Conservation (phyloP, 2,329 filamentous ascomycete species). For the Lasiodiplodia hormozganensis region DNA sequence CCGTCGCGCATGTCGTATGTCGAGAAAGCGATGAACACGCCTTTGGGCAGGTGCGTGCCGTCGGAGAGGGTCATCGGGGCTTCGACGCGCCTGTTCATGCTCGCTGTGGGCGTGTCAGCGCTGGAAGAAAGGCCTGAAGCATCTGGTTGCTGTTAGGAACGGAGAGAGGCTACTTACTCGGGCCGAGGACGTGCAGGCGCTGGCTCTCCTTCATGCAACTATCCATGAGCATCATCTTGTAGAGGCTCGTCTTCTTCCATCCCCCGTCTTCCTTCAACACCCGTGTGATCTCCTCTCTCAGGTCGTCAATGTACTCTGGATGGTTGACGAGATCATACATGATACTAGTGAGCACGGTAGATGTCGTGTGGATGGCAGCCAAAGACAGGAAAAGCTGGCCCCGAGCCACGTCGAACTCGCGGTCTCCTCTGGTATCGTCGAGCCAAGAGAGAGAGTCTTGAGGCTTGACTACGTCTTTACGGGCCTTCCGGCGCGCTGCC, state of each 20-base stretch:
- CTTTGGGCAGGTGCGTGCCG: conserved; percentile 37
- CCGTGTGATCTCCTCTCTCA: conserved; percentile 37
- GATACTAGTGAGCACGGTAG: conserved; percentile 35
- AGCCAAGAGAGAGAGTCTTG: conserved; percentile 37
- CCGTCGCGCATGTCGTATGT: conserved; percentile 18
- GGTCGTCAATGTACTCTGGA: conserved; percentile 36
- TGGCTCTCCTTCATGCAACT: conserved; percentile 45
- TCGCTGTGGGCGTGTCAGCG: conserved; percentile 3
- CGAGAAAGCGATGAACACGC: conserved; percentile 31
- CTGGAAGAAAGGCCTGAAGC: neutral
- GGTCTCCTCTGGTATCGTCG: conserved; percentile 33
- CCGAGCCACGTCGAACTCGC: conserved; percentile 25
- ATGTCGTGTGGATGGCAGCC: conserved; percentile 36
- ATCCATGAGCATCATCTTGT: conserved; percentile 42
- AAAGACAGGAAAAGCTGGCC: conserved; percentile 33
- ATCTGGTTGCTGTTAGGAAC: neutral
- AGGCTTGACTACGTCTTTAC: conserved; percentile 34
- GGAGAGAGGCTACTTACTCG: neutral
- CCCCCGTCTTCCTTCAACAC: conserved; percentile 36
- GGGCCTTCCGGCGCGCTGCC: conserved; percentile 36
- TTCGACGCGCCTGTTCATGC: conserved; percentile 5
- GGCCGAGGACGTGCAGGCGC: conserved; percentile 29
- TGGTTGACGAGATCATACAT: conserved; percentile 36
- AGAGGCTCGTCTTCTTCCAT: conserved; percentile 40
- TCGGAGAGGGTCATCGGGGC: conserved; percentile 38